phyloP scores from a whole-genome alignment of 2,329 filamentous ascomycete species.

The Penicillium sp. region DNA sequence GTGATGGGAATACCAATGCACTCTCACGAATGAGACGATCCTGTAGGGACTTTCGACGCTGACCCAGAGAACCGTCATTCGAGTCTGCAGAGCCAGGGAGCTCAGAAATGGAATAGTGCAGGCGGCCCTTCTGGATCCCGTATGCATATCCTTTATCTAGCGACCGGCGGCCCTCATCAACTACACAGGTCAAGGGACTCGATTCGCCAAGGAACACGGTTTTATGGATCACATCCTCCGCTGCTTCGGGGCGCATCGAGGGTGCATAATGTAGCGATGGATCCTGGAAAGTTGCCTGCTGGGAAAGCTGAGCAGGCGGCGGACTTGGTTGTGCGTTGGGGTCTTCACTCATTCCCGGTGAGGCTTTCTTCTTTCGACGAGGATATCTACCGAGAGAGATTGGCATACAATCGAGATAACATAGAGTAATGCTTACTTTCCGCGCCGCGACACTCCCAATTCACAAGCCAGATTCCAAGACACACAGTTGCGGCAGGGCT shows the following conservation, averaged over 20 bases:
- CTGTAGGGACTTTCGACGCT: conserved; percentile 32
- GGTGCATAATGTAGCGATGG: conserved; percentile 5
- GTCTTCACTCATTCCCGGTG: background rate
- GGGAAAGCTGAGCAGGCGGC: background rate
- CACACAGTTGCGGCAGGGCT: conserved; percentile 44
- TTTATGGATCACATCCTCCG: conserved; percentile 16
- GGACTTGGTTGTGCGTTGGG: background rate
- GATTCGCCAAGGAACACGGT: conserved; percentile 48
- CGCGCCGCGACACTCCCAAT: conserved; percentile 41
- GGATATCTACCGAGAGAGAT: conserved; percentile 15
- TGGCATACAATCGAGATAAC: background rate
- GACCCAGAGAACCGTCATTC: conserved; percentile 18
- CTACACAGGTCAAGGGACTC: conserved; percentile 49
- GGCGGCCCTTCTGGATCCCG: conserved; percentile 33
- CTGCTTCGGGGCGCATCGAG: background rate
- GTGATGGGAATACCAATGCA: conserved; percentile 46
- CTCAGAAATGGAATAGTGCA: conserved; percentile 37
- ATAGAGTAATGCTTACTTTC: conserved; percentile 35
- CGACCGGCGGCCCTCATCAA: conserved; percentile 36
- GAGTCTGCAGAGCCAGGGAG: conserved; percentile 11
- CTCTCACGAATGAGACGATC: conserved; percentile 39
- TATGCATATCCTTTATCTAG: conserved; percentile 29
- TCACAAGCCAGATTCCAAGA: conserved; percentile 38
- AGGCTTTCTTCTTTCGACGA: conserved; percentile 18
- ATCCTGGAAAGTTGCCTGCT: conserved; percentile 2